Base-by-base conservation (phyloP, 2,329 filamentous ascomycete genomes). In the Dryadomyces sulphureus region DNA sequence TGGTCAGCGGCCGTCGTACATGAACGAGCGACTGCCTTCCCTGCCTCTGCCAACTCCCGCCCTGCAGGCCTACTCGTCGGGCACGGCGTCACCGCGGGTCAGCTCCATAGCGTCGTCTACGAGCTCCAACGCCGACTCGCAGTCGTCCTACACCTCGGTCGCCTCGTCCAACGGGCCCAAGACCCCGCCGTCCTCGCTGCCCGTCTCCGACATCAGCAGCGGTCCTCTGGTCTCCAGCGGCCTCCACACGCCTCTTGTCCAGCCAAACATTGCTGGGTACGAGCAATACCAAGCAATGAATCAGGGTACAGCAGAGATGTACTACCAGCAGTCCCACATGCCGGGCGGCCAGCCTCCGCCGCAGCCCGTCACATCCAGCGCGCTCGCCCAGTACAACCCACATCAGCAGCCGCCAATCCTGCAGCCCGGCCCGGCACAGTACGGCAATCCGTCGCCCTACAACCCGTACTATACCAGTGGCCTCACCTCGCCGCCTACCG, bases 231-330 rank as follows among this genome's bases (percentile, higher is more conserved):
- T 46, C 19, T 34, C 43, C 21, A 58, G 59, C 43, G 60, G 63
- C 43, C 59, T 71, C 39, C 61, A 64, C 38, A 61, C 63, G 39
- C 60, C 65, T 14, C 57, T 63, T 21, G 56, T 61, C 34, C 68
- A 66, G 45, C 48, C 57, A 17, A 38, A 41, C 42, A 53, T 62
- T 51, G 55, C 59, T 49, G 58, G 59, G 45, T 68, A 67, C 63
- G 64, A 67, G 17, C 62, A 62, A 19, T 69, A 69, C 50, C 65
- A 48, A 56, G 67, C 69, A 64, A 94, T 95, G 89, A 94, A 94
- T 68, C 81, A 83, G 64, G 74, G 75, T 56, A 76, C 79, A 8
- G 72, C 79, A 25, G 90, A 94, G 56, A 84, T 93, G 80, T 92
- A 94, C 63, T 88, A 92, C 59, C 74, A 81, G 60, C 69, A 76